Conservation (phyloP, 306 rosid genomes). For the Corylus americana region DNA sequence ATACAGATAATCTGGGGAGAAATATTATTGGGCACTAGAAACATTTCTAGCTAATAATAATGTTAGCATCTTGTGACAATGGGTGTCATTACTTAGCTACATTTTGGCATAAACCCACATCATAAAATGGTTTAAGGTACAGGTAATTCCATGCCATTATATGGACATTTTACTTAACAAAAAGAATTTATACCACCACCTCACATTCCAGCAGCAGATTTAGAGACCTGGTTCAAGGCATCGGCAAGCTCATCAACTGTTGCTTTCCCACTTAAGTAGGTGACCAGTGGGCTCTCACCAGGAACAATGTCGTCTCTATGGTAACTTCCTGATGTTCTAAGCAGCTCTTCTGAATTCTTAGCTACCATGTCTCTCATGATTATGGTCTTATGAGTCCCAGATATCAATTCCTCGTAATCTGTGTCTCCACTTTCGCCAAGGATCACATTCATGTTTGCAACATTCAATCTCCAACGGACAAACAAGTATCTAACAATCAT, state of each 20-base stretch:
- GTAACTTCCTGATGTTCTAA: conserved; percentile 76
- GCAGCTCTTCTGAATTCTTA: conserved; percentile 61
- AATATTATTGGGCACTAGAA: neutral
- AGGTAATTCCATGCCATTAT: neutral
- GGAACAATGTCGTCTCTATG: conserved; percentile 70
- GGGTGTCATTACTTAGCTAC: neutral
- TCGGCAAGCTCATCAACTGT: conserved; percentile 41
- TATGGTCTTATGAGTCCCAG: conserved; percentile 84
- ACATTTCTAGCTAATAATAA: neutral
- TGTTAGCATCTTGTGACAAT: neutral
- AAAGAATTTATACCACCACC: neutral
- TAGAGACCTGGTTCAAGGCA: conserved; percentile 43
- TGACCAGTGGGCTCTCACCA: conserved; percentile 56
- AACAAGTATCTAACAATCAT: conserved; percentile 68
- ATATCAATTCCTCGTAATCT: conserved; percentile 82
- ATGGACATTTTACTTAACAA: neutral
- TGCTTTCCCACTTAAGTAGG: conserved; percentile 29
- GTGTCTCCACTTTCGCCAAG: conserved; percentile 87
- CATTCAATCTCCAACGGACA: conserved; percentile 81
- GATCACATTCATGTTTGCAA: conserved; percentile 82
- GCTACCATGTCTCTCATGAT: conserved; percentile 62
- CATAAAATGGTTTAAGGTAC: neutral
- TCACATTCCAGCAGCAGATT: conserved; percentile 40
- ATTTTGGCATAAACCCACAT: neutral
- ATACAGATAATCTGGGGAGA: neutral